A percentile compares a stretch with the other conserved stretches of the same genome.
Conservation (phyloP, 805 yeast genomes). For the Sungouiella blattae region DNA sequence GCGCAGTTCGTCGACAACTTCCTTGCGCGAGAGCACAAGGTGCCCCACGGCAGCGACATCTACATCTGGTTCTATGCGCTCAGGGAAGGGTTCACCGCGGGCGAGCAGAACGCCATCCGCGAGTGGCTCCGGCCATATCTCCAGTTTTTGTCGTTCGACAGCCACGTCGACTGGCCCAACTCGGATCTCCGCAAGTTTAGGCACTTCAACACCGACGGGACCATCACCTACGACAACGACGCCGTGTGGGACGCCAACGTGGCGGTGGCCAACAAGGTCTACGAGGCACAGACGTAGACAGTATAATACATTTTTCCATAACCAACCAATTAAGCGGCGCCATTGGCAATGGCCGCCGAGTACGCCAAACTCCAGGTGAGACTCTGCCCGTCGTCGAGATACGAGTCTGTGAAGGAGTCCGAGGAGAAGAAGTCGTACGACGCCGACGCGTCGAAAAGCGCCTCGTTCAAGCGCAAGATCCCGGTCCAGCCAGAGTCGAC, state of each 20-base stretch:
- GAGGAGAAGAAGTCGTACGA: slow-evolving; percentile 59
- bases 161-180: slow-evolving; percentile 25
- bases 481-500: slow-evolving; percentile 68
- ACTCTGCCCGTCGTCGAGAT: slow-evolving; percentile 61
- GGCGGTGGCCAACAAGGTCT: slow-evolving; percentile 22
- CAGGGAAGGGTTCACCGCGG: slow-evolving; percentile 21
- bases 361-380: slow-evolving; percentile 60
- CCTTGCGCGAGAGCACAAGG: slow-evolving; percentile 19
- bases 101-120: slow-evolving; percentile 20
- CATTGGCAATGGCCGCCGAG: slow-evolving; percentile 38
- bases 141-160: slow-evolving; percentile 23
- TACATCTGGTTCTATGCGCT: slow-evolving; percentile 30
- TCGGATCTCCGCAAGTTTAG: slow-evolving; percentile 20
- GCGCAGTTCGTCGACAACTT: slow-evolving; percentile 20
- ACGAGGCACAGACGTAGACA: background rate
- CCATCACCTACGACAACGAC: slow-evolving; percentile 23
- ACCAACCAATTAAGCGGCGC: background rate
- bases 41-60: slow-evolving; percentile 35
- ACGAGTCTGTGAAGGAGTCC: slow-evolving; percentile 24
- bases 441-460: slow-evolving; percentile 38
- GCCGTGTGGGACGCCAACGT: slow-evolving; percentile 35
- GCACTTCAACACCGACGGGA: slow-evolving; percentile 26
- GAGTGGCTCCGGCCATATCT: slow-evolving; percentile 28
- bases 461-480: slow-evolving; percentile 42
- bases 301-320: background rate